These are phyloP conservation scores for Aureobasidium namibiae DNA, from an alignment of 2,329 filamentous ascomycete genomes.

Conservation along the genomic window DNA sequence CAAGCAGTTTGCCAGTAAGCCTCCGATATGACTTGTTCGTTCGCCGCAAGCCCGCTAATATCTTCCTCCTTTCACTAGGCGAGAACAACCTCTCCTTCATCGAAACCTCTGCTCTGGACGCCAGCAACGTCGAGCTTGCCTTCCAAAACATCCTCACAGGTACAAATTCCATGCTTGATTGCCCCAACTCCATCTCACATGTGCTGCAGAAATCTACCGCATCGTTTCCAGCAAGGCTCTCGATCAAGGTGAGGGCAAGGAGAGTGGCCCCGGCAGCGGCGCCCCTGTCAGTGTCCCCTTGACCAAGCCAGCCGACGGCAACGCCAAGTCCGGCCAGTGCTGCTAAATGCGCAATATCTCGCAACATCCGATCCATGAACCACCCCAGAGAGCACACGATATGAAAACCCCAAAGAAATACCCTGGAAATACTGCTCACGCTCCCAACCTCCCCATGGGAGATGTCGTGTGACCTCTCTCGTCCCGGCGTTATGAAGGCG, in stretches of 20 bases:
- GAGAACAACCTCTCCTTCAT: constrained; percentile 99
- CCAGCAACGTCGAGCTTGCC: constrained; percentile 96
- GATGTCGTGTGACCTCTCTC: constrained; percentile 1
- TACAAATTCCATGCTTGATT: constrained; percentile 33
- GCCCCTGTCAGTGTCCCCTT: constrained; percentile 75
- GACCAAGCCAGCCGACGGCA: constrained; percentile 73
- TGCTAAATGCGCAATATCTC: constrained; percentile 45
- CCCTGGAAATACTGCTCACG: background rate
- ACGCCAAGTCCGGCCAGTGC: constrained; percentile 73
- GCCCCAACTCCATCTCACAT: background rate
- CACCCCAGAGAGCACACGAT: constrained; percentile 21
- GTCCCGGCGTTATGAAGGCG: constrained; percentile 3
- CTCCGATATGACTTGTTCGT: background rate
- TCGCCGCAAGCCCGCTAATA: background rate
- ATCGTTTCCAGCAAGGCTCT: constrained; percentile 95
- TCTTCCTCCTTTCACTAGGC: constrained; percentile 44
- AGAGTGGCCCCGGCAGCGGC: constrained; percentile 64
- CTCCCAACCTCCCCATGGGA: background rate
- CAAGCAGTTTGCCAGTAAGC: constrained; percentile 89
- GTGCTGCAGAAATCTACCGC: constrained; percentile 81
- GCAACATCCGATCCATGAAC: background rate
- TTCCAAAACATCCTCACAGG: constrained; percentile 99
- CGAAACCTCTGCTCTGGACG: constrained; percentile 96
- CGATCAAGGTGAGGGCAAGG: constrained; percentile 69
- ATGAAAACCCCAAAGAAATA: constrained; percentile 6